A percentile compares a stretch with the other conserved stretches of the same genome.
Evolutionary conservation across 139 green algal genomes (phyloP).

Genomic region (Ettlia oleoabundans): DNA sequence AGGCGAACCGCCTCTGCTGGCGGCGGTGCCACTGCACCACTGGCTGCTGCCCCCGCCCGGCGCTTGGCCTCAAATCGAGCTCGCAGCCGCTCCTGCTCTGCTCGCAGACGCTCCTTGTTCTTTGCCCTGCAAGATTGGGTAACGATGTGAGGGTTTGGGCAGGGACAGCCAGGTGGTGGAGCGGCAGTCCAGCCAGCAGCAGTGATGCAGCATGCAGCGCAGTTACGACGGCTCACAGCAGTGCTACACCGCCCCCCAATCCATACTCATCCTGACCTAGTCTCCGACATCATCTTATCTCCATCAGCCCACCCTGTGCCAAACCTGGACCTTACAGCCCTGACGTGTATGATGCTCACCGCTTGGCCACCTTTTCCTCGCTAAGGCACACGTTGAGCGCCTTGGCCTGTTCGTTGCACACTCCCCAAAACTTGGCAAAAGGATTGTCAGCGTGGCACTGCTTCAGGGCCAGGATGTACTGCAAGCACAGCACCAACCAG

Average conservation of each 20-base stretch:
- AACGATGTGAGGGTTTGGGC: no score
- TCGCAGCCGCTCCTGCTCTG: constrained; percentile 37
- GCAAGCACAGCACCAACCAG: no score
- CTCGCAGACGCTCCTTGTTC: constrained; percentile 41
- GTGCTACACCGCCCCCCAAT: not conserved
- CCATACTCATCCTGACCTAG: not conserved
- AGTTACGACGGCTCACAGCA: no score
- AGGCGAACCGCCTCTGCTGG: not conserved
- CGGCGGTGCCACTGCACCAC: not conserved
- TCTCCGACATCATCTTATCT: no score
- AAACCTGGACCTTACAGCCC: no score
- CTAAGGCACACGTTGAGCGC: constrained; percentile 74
- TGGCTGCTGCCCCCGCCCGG: not conserved
- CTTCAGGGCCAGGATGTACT: constrained; percentile 77
- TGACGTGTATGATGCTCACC: constrained; percentile 23
- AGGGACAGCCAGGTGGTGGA: no score
- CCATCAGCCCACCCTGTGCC: not conserved
- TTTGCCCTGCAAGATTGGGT: not conserved
- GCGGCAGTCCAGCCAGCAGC: not conserved
- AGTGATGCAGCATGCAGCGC: not conserved
- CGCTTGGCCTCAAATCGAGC: constrained; percentile 13
- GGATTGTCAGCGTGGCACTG: constrained; percentile 73
- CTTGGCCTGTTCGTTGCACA: constrained; percentile 75
- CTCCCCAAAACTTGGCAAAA: constrained; percentile 71
- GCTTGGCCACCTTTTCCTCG: constrained; percentile 78